Evolutionary conservation across 176 grass and related monocot species (phyloP), one percentile per base, ranked within the genome.

Genomic region (Zizania latifolia): DNA sequence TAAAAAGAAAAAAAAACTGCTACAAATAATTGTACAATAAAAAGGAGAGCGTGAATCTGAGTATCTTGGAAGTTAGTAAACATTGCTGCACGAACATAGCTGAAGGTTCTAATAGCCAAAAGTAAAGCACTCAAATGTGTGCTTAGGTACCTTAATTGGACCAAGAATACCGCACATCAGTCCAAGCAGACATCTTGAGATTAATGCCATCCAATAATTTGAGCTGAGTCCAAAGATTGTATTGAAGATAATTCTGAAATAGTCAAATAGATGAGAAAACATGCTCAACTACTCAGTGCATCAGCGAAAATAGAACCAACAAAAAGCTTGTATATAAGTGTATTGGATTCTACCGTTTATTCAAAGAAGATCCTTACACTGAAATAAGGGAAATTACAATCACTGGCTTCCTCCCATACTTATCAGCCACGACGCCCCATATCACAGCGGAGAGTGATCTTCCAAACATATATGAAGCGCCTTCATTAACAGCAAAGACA

Each of bases 361-460:
- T 26, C 19, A 81, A 72, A 61, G 40, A 62, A 70, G 6, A 16
- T 53, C 31, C 87, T 87, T 79, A 93, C 91, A 90, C 58, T 29
- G 91, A 65, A 63, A 85, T 35, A 62, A 93, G 67, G 41, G 81
- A 82, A 38, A 81, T 75, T 41, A 88, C 5, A 65, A 90, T 79
- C 76, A 93, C 84, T 7, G 87, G 91, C 55, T 88, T 93, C 34
- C 91, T 85, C 36, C 88, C 91, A 57, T 90, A 59, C 67, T 82
- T 84, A 65, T 93, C 91, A 62, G 91, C 91, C 26, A 93, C 62
- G 9, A 90, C 37, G 72, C 88, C 88, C 91, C 91, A 93, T 46
- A 88, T n/a, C 59, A 78, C 23, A 74, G 91, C 85, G 57, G 87
- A 79, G 31, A 90, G 23, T 51, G 87, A 76, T 82, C 91, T 93